Evolutionary conservation across 2,329 filamentous ascomycete species (phyloP).

Genomic region (Helotiales sp.): DNA sequence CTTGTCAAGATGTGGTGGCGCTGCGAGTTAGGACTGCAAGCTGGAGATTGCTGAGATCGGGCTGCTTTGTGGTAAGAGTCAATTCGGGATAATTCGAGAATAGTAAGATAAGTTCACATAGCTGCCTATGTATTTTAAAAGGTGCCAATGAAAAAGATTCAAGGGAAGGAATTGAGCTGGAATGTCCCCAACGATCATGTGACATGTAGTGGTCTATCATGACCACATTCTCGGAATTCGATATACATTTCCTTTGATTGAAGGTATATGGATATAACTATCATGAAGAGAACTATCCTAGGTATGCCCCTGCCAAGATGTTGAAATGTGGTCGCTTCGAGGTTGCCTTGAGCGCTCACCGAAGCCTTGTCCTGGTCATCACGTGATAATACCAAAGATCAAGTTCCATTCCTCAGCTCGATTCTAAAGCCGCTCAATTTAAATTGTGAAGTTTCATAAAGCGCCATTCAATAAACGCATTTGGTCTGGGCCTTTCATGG

Average conservation of each 20-base stretch:
- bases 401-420: neutral
- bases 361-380: no score
- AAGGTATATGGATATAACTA: neutral
- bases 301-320: neutral
- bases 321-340: neutral
- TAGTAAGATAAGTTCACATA: no score
- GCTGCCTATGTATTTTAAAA: no score
- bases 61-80: neutral
- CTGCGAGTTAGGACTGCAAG: neutral
- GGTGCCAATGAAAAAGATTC: no score
- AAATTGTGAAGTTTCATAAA: neutral
- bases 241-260: neutral
- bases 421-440: neutral
- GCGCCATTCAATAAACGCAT: neutral
- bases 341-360: neutral
- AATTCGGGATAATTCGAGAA: no score
- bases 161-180: no score
- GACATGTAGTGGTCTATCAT: no score
- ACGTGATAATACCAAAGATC: no score
- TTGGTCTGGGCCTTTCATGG: neutral
- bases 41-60: neutral
- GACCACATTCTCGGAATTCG: no score
- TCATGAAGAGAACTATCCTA: no score
- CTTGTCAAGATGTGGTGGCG: neutral
- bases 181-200: no score